These are phyloP conservation scores for Graphiopsis chlorocephala DNA, from an alignment of 2,329 filamentous ascomycete genomes.

Conservation along the genomic window DNA sequence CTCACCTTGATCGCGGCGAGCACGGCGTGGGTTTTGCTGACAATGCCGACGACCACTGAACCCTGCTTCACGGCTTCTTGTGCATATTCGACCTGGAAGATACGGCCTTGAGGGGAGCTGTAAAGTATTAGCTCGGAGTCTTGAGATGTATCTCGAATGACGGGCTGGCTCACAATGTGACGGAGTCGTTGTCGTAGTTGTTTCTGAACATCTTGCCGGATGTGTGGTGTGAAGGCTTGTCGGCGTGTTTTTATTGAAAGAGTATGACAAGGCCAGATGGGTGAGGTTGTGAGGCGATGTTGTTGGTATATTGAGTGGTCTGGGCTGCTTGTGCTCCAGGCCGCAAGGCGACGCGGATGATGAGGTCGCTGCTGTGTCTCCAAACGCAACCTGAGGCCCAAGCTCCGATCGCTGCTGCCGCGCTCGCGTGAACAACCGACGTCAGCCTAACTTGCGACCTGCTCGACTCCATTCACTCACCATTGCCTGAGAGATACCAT, in stretches of 20 bases:
- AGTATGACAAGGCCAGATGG: conserved; percentile 9
- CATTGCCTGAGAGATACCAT: background rate
- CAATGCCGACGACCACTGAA: conserved; percentile 93
- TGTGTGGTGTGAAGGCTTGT: conserved; percentile 4
- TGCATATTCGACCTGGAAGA: conserved; percentile 99
- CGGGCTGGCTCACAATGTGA: conserved; percentile 77
- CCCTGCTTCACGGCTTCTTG: conserved; percentile 98
- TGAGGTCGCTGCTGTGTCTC: conserved; percentile 13
- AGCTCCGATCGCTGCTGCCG: conserved; percentile 2
- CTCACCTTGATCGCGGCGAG: conserved; percentile 92
- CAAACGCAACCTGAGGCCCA: conserved; percentile 2
- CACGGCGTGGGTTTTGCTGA: conserved; percentile 96
- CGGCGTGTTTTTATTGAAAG: background rate
- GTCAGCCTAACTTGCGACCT: background rate
- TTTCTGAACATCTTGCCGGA: conserved; percentile 86
- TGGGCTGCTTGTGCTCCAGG: conserved; percentile 10
- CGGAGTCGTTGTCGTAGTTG: conserved; percentile 99
- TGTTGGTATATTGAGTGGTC: background rate
- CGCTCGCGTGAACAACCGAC: conserved; percentile 8
- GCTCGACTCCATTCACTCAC: background rate
- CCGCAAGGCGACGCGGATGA: conserved; percentile 15
- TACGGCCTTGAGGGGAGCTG: conserved; percentile 97
- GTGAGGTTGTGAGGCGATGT: conserved; percentile 5
- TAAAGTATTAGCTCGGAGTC: background rate
- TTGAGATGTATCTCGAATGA: background rate